Percentiles rank a stretch among this genome's conserved stretches.
Evolutionary conservation across 148 eudicot genomes (phyloP).

Genomic region (Persicaria tinctoria): DNA sequence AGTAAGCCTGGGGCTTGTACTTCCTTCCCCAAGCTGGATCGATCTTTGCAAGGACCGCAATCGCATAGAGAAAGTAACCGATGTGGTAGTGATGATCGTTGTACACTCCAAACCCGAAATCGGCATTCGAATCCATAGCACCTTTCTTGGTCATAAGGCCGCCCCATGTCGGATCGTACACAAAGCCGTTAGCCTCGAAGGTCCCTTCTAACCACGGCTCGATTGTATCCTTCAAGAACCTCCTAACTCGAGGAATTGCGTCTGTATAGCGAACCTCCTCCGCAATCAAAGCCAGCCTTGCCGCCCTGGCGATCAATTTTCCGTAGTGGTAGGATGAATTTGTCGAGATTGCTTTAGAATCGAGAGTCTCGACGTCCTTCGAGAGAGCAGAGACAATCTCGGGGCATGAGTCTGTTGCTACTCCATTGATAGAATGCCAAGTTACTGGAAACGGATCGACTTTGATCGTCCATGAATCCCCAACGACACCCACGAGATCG

Average conservation of each 20-base stretch:
- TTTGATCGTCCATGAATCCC: slow-evolving; percentile 75
- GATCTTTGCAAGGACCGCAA: slow-evolving; percentile 86
- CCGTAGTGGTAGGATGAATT: slow-evolving; percentile 79
- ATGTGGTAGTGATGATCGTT: slow-evolving; percentile 85
- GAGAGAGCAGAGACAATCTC: slow-evolving; percentile 41
- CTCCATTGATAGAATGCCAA: slow-evolving; percentile 75
- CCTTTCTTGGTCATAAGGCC: slow-evolving; percentile 81
- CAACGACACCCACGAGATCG: slow-evolving; percentile 88
- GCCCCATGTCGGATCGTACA: slow-evolving; percentile 84
- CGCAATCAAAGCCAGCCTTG: slow-evolving; percentile 83
- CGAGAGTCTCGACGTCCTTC: slow-evolving; percentile 50
- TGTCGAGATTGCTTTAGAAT: slow-evolving; percentile 39
- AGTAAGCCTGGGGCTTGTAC: slow-evolving; percentile 62
- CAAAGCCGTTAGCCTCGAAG: slow-evolving; percentile 54
- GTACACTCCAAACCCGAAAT: slow-evolving; percentile 85
- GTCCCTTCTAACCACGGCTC: slow-evolving; percentile 90
- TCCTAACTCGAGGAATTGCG: slow-evolving; percentile 51
- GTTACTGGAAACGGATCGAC: slow-evolving; percentile 52
- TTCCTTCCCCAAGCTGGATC: slow-evolving; percentile 83
- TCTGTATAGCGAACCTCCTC: slow-evolving; percentile 62
- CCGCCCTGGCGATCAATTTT: slow-evolving; percentile 78
- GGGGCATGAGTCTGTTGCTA: not conserved
- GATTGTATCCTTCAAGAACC: slow-evolving; percentile 60
- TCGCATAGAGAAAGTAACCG: slow-evolving; percentile 72
- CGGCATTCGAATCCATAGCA: slow-evolving; percentile 56